These are phyloP conservation scores for Annulohypoxylon truncatum DNA, from an alignment of 2,329 filamentous ascomycete genomes.

Conservation along the genomic window DNA sequence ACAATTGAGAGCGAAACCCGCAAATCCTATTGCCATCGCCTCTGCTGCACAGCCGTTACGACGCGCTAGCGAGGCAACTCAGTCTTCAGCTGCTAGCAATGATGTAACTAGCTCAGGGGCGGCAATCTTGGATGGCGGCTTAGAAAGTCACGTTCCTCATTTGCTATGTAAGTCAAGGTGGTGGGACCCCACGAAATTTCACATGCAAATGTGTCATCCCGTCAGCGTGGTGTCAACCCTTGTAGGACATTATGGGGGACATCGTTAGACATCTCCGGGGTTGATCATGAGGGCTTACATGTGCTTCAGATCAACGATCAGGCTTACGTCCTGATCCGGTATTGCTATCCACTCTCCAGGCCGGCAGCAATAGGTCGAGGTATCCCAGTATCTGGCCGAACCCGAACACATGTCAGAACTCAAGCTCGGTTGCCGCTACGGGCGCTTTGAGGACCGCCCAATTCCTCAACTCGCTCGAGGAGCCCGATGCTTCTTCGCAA, in stretches of 20 bases:
- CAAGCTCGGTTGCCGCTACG: conserved; percentile 39
- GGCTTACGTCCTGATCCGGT: conserved; percentile 48
- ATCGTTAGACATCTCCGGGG: conserved; percentile 17
- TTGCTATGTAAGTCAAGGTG: conserved; percentile 59
- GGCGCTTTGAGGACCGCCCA: conserved; percentile 56
- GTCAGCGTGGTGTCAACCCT: conserved; percentile 26
- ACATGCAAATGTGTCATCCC: conserved; percentile 41
- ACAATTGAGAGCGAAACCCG: conserved; percentile 52
- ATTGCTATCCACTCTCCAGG: conserved; percentile 49
- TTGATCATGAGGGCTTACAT: conserved; percentile 46
- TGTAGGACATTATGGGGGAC: conserved; percentile 19
- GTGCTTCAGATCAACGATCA: conserved; percentile 49
- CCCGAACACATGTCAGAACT: conserved; percentile 45
- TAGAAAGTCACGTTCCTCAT: conserved; percentile 60
- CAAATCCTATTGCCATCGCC: conserved; percentile 52
- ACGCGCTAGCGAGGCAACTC: conserved; percentile 43
- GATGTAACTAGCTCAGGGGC: conserved; percentile 42
- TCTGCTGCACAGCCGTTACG: conserved; percentile 47
- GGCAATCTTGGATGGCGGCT: conserved; percentile 40
- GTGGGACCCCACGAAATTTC: conserved; percentile 42
- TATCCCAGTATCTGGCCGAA: conserved; percentile 52
- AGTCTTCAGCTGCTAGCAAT: conserved; percentile 41
- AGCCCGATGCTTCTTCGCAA: conserved; percentile 61
- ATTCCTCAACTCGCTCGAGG: conserved; percentile 61
- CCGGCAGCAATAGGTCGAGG: conserved; percentile 45